A percentile compares a stretch with the other conserved stretches of the same genome.
Evolutionary conservation across 768 basidiomycete species (phyloP).

Genomic region (Kondoa subrosea): DNA sequence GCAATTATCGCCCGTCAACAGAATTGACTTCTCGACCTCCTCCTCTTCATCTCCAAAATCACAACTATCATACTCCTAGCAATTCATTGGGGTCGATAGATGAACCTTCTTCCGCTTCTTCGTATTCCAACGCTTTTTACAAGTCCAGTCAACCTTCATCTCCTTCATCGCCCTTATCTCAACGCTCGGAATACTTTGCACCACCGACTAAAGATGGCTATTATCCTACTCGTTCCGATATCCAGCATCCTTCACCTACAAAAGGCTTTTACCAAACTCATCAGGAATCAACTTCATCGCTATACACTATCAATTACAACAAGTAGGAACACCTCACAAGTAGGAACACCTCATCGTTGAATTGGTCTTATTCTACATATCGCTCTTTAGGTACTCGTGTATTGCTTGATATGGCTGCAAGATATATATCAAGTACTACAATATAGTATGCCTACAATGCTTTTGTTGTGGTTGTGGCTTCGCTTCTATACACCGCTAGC

Average conservation of each 20-base stretch:
- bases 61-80: not conserved
- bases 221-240: not conserved
- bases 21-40: not conserved
- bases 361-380: too few species aligned
- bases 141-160: not conserved
- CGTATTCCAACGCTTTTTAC: not conserved
- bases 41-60: not conserved
- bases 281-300: not conserved
- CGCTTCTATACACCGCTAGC: too few species aligned
- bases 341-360: too few species aligned
- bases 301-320: not conserved
- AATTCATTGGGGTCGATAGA: not conserved
- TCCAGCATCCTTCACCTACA: not conserved
- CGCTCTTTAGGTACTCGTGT: too few species aligned
- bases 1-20: not conserved
- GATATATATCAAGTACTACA: too few species aligned
- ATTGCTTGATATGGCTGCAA: too few species aligned
- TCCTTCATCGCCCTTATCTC: not conserved
- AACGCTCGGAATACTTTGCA: not conserved
- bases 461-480: too few species aligned
- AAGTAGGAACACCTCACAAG: too few species aligned
- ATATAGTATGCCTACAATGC: too few species aligned
- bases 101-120: too few species aligned
- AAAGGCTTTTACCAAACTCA: not conserved
- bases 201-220: not conserved